These are phyloP conservation scores for Ophiorrhiza pumila DNA, from an alignment of 257 asterid species.

Conservation along the genomic window DNA sequence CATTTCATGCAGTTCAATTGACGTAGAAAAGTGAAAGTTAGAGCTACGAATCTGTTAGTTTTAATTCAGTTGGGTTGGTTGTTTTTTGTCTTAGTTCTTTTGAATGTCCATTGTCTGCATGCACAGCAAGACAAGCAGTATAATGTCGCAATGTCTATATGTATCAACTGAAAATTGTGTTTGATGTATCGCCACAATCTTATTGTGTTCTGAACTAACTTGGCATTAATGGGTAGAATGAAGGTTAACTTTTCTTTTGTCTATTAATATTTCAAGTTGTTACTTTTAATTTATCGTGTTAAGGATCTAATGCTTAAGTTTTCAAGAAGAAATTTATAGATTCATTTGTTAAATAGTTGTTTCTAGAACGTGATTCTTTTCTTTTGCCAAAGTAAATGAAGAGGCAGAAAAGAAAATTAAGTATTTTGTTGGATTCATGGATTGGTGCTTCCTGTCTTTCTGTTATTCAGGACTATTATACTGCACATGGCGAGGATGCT, in stretches of 20 bases:
- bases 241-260: not conserved
- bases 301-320: not conserved
- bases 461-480: conserved; percentile 67
- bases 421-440: not conserved
- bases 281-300: not conserved
- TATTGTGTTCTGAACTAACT: not conserved
- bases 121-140: not conserved
- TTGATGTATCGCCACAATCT: not conserved
- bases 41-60: not conserved
- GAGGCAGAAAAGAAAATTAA: not conserved
- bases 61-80: not conserved
- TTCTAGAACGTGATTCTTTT: not conserved
- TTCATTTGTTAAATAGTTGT: not conserved
- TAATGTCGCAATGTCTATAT: not conserved
- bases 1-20: not conserved
- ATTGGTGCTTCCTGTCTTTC: not conserved
- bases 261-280: no score
- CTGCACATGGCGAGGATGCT: conserved; percentile 90
- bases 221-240: not conserved
- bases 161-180: not conserved
- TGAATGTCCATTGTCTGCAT: not conserved
- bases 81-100: not conserved
- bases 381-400: not conserved
- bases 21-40: not conserved
- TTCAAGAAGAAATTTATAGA: not conserved